Percentiles rank a stretch among this genome's conserved stretches.
These are phyloP conservation scores for Nannochloris sp. DNA, from an alignment of 139 green algal species.

Conservation along the genomic window DNA sequence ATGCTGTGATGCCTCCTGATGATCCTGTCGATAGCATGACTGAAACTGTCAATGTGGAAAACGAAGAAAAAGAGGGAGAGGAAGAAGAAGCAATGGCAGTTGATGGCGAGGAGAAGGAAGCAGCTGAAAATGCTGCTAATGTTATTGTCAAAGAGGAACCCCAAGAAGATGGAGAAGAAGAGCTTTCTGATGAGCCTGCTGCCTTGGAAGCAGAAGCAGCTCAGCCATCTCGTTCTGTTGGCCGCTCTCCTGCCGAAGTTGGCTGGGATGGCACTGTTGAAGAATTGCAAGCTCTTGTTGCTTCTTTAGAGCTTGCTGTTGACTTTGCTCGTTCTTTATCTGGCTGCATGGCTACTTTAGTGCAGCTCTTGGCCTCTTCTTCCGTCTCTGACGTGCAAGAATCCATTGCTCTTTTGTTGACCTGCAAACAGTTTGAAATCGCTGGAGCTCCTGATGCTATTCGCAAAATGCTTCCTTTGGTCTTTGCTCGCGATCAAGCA, in stretches of 20 bases:
- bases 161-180: slow-evolving; percentile 3
- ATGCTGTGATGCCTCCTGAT: background rate
- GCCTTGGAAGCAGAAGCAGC: slow-evolving; percentile 3
- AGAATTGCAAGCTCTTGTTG: slow-evolving; percentile 51
- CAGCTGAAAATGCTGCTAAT: background rate
- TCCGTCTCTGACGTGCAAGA: slow-evolving; percentile 59
- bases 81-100: background rate
- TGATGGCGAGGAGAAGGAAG: slow-evolving; percentile 1
- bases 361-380: slow-evolving; percentile 58
- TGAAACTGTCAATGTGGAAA: background rate
- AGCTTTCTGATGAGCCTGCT: slow-evolving; percentile 9
- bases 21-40: background rate
- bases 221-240: background rate
- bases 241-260: slow-evolving; percentile 1
- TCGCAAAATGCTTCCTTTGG: slow-evolving; percentile 71
- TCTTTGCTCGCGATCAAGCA: slow-evolving; percentile 71
- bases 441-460: slow-evolving; percentile 32
- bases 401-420: slow-evolving; percentile 62
- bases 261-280: slow-evolving; percentile 30
- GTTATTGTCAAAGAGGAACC: slow-evolving; percentile 9
- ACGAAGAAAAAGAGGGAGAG: slow-evolving; percentile 3
- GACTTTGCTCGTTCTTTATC: slow-evolving; percentile 44
- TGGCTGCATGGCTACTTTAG: slow-evolving; percentile 36
- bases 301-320: slow-evolving; percentile 56
- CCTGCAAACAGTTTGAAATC: slow-evolving; percentile 60